These are phyloP conservation scores for Corchorus olitorius DNA, from an alignment of 345 rosid species.

Conservation along the genomic window DNA sequence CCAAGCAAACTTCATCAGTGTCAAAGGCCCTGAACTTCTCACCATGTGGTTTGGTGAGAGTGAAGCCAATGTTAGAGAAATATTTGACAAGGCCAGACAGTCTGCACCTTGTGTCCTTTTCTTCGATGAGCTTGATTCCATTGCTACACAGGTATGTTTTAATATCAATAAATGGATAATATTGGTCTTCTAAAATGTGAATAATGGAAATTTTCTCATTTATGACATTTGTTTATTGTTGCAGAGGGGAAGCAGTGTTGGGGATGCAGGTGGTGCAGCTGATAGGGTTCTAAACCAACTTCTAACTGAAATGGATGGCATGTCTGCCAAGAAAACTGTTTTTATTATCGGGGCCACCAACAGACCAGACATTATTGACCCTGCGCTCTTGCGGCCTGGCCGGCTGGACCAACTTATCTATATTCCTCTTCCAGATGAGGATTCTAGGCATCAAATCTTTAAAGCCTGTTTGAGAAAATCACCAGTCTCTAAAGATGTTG, in stretches of 20 bases:
- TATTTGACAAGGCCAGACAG: slow-evolving; percentile 69
- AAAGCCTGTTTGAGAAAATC: slow-evolving; percentile 65
- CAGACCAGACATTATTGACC: too few species aligned
- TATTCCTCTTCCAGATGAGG: slow-evolving; percentile 77
- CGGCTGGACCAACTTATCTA: slow-evolving; percentile 70
- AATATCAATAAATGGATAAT: background rate
- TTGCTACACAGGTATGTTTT: slow-evolving; percentile 62
- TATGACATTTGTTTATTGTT: slow-evolving; percentile 6
- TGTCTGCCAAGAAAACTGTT: too few species aligned
- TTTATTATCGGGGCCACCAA: too few species aligned
- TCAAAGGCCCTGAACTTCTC: slow-evolving; percentile 74
- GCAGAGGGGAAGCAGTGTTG: slow-evolving; percentile 66
- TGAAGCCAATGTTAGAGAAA: slow-evolving; percentile 75
- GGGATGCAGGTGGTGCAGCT: slow-evolving; percentile 74
- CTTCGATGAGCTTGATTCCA: slow-evolving; percentile 81
- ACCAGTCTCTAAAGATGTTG: slow-evolving; percentile 57
- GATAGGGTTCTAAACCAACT: slow-evolving; percentile 74
- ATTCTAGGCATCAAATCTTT: slow-evolving; percentile 59
- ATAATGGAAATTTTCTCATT: too few species aligned
- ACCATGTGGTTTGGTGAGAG: slow-evolving; percentile 89
- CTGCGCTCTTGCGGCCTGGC: slow-evolving; percentile 61
- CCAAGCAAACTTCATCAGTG: slow-evolving; percentile 73
- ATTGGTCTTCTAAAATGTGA: too few species aligned
- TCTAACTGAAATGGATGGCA: slow-evolving; percentile 77
- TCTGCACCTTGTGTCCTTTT: slow-evolving; percentile 80